phyloP scores from a whole-genome alignment of 1,284 basidiomycete species.

The Ganoderma sinense region DNA sequence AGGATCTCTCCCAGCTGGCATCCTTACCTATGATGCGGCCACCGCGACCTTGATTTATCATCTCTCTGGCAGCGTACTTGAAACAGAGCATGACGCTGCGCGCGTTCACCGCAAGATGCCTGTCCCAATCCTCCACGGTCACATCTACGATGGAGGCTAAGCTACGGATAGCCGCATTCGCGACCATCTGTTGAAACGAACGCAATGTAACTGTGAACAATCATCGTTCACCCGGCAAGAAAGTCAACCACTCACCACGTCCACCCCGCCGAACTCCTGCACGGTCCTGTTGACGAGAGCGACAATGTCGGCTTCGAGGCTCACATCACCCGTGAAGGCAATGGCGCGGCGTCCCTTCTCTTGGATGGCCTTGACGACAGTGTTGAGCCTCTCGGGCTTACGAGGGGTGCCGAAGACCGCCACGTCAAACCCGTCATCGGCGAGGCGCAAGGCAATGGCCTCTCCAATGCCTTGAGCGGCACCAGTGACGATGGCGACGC shows the following conservation, averaged over 20 bases:
- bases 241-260: conserved; percentile 29
- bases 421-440: conserved; percentile 50
- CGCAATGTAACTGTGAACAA: neutral
- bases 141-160: conserved; percentile 29
- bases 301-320: conserved; percentile 46
- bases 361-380: conserved; percentile 41
- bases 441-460: conserved; percentile 49
- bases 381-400: conserved; percentile 37
- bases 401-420: conserved; percentile 45
- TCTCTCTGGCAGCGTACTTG: conserved; percentile 39
- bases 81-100: conserved; percentile 38
- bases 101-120: conserved; percentile 34
- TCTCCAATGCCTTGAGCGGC: conserved; percentile 50
- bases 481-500: conserved; percentile 47
- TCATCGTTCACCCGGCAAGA: neutral
- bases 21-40: conserved; percentile 37
- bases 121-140: conserved; percentile 31
- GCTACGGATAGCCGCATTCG: conserved; percentile 38
- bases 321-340: conserved; percentile 40
- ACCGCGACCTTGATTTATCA: conserved; percentile 38
- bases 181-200: conserved; percentile 33
- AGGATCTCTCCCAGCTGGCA: neutral
- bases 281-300: conserved; percentile 42
- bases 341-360: conserved; percentile 36
- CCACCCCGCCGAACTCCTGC: conserved; percentile 35